Base-by-base conservation (phyloP, 306 rosid species). In the Medicago arabica region DNA sequence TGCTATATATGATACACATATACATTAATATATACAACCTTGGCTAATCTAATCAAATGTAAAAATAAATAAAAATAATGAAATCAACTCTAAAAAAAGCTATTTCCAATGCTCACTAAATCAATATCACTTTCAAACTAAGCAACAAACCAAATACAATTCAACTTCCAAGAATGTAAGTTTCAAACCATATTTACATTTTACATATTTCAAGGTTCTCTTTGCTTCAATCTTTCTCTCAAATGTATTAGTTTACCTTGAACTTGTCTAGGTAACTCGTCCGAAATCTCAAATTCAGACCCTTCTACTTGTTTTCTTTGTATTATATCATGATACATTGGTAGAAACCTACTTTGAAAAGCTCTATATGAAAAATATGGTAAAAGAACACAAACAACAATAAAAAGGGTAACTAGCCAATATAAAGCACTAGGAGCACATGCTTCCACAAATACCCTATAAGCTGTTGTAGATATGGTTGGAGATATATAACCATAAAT, bases 301-400 rank as follows among this genome's bases (percentile, higher is more conserved):
- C 80, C 81, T 70, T 86, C 83, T 0, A 84, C 66, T 23, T 71
- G 83, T 75, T 70, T 80, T 60, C 80, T 89, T 82, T 93, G 98
- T 79, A 91, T 86, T 14, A 86, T 75, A 78, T 93, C 96, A 59
- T 91, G 98, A 73, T 86, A 84, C 93, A 89, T 86, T 38, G 98
- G 98, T 5, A 41, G 79, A 44, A 93, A 91, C 75, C 96, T 83
- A 61, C 92, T 86, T 83, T 89, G 97, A 74, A 91, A 93, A 71
- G 96, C 81, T 74, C 97, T 72, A 74, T 85, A 91, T 5, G 75
- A 79, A 81, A 91, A 87, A 72, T 89, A 88, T 0, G 98, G 98
- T 19, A 93, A 83, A 76, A 93, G 88, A 21, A 88, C 75, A 70
- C 88, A 79, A 67, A 91, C 71, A 6, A 89, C 89, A 15, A 91